Conservation (phyloP, 2,329 filamentous ascomycete genomes). For the Trichoderma sp. region DNA sequence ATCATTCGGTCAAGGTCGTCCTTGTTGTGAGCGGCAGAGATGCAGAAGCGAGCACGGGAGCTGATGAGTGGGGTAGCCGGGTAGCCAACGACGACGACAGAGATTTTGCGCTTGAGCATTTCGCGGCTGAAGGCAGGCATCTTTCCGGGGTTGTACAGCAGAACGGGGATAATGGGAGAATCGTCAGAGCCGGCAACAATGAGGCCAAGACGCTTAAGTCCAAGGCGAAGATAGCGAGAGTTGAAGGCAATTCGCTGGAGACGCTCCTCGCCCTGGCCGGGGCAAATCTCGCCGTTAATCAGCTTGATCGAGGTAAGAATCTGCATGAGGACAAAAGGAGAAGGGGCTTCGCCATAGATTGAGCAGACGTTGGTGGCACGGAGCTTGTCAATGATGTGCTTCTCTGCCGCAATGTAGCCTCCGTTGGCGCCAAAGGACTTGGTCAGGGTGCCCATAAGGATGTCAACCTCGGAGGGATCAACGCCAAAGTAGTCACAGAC, state of each 20-base stretch:
- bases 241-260: conserved; percentile 97
- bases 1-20: conserved; percentile 93
- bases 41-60: conserved; percentile 92
- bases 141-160: conserved; percentile 98
- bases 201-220: conserved; percentile 93
- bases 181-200: conserved; percentile 98
- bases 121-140: conserved; percentile 98
- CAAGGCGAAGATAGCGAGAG: conserved; percentile 95
- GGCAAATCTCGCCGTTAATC: conserved; percentile 84
- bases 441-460: conserved; percentile 97
- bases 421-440: conserved; percentile 99
- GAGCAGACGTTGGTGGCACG: conserved; percentile 83
- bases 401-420: conserved; percentile 89
- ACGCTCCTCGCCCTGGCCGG: conserved; percentile 93
- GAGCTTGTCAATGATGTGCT: conserved; percentile 90
- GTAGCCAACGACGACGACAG: conserved; percentile 95
- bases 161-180: conserved; percentile 91
- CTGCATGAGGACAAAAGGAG: conserved; percentile 86
- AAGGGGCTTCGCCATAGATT: conserved; percentile 83
- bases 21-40: conserved; percentile 96
- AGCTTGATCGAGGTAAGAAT: conserved; percentile 85
- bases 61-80: conserved; percentile 94
- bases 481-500: conserved; percentile 98
- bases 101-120: conserved; percentile 97
- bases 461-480: conserved; percentile 84